Evolutionary conservation across 495 filamentous ascomycete species (phyloP).

Genomic region (Oleoguttula mirabilis): DNA sequence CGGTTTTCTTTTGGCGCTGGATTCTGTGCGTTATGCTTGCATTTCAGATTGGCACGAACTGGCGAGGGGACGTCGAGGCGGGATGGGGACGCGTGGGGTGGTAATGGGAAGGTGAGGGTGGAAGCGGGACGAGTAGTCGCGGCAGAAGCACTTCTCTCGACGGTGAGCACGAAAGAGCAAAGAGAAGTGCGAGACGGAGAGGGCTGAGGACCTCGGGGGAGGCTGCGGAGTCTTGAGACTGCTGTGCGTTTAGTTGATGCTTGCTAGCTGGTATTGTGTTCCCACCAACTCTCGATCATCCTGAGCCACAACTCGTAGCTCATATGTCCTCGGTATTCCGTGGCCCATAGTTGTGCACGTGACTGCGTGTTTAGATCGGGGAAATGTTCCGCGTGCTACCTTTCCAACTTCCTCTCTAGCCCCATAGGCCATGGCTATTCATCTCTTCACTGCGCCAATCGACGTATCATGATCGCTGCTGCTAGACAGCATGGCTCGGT

Average conservation of each 20-base stretch:
- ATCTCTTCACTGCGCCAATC: background rate
- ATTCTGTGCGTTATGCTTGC: background rate
- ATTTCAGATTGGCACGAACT: background rate
- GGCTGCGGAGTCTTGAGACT: too few relatives aligned
- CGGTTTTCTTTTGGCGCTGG: background rate
- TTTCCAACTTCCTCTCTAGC: background rate
- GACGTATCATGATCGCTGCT: background rate
- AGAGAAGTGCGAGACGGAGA: too few relatives aligned
- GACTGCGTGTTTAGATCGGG: too few relatives aligned
- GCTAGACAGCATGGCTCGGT: conserved; percentile 2
- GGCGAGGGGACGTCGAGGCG: background rate
- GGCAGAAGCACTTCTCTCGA: too few relatives aligned
- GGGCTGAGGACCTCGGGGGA: too few relatives aligned
- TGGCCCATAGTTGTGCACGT: too few relatives aligned
- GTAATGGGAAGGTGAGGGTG: background rate
- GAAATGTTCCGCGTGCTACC: background rate
- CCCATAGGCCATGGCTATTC: background rate
- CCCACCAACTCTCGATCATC: too few relatives aligned
- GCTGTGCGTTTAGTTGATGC: too few relatives aligned
- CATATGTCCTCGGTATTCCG: too few relatives aligned
- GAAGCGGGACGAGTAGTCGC: background rate
- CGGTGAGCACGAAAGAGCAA: too few relatives aligned
- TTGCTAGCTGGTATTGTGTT: too few relatives aligned
- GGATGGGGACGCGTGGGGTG: background rate
- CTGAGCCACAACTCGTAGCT: too few relatives aligned